phyloP scores from a whole-genome alignment of 495 filamentous ascomycete genomes.

The Neurospora sublineolata region DNA sequence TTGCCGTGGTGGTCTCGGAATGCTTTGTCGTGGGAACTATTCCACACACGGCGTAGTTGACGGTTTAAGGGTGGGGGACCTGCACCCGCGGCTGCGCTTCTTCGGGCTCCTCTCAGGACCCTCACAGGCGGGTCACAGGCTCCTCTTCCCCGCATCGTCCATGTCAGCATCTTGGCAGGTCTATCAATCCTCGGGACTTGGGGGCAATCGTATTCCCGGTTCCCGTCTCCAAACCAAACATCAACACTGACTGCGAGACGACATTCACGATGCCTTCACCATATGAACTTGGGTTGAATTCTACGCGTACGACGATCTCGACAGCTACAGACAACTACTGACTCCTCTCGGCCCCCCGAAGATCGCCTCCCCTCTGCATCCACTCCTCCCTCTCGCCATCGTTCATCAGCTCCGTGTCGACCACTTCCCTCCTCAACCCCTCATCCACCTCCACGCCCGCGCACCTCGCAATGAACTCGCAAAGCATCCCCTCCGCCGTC shows the following conservation, averaged over 20 bases:
- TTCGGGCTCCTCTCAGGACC: not conserved
- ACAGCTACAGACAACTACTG: slow-evolving; percentile 8
- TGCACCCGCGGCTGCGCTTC: not conserved
- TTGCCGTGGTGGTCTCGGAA: not conserved
- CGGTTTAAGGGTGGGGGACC: not conserved
- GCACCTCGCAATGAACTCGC: slow-evolving; percentile 23
- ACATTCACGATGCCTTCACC: not conserved
- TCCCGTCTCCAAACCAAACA: not conserved
- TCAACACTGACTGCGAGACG: not conserved
- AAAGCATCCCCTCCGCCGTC: slow-evolving; percentile 25
- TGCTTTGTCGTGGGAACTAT: not conserved
- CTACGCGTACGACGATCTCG: not conserved
- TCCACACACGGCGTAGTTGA: not conserved
- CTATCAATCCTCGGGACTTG: not conserved
- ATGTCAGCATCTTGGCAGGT: not conserved
- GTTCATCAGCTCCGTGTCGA: slow-evolving; percentile 18
- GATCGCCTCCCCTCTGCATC: slow-evolving; percentile 24
- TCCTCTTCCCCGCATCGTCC: slow-evolving; percentile 4
- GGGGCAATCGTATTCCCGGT: slow-evolving; percentile 5
- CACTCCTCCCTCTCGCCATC: slow-evolving; percentile 18
- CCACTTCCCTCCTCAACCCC: slow-evolving; percentile 9
- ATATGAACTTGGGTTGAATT: not conserved
- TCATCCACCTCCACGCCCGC: slow-evolving; percentile 12
- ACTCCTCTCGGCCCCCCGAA: slow-evolving; percentile 21
- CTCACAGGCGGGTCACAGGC: not conserved